Percentiles rank a stretch among this genome's conserved stretches.
Conservation (phyloP, 805 yeast species). For the Candida cerambycidarum region DNA sequence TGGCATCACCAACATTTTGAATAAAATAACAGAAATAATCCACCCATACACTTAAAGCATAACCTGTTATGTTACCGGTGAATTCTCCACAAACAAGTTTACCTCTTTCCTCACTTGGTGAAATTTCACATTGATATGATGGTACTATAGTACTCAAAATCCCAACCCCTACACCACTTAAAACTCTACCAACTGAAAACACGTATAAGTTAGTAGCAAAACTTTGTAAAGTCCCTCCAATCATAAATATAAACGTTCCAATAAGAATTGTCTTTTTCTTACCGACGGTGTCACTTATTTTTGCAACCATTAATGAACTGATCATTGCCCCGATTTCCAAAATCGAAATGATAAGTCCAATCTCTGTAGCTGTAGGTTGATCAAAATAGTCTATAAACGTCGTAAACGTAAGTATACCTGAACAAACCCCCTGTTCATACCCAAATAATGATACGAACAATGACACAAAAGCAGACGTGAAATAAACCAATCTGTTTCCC, state of each 20-base stretch:
- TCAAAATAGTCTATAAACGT: conserved; percentile 69
- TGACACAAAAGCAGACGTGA: conserved; percentile 46
- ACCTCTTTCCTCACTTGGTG: conserved; percentile 86
- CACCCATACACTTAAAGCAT: conserved; percentile 82
- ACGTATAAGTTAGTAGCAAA: conserved; percentile 51
- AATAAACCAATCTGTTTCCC: conserved; percentile 41
- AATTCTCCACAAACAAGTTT: conserved; percentile 83
- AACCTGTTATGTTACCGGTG: conserved; percentile 82
- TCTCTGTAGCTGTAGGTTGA: conserved; percentile 68
- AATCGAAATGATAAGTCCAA: conserved; percentile 87
- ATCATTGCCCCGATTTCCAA: conserved; percentile 85
- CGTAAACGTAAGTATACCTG: conserved; percentile 76
- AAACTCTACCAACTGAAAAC: conserved; percentile 72
- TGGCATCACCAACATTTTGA: conserved; percentile 47
- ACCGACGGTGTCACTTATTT: conserved; percentile 75
- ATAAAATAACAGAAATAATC: conserved; percentile 74
- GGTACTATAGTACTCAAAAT: conserved; percentile 82
- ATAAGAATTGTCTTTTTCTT: conserved; percentile 74
- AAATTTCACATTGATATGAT: conserved; percentile 82
- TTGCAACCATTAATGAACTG: conserved; percentile 76
- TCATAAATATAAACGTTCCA: conserved; percentile 74
- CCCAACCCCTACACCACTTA: conserved; percentile 88
- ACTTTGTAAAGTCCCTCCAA: conserved; percentile 78
- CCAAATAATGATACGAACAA: conserved; percentile 42
- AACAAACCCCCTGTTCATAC: conserved; percentile 76